These are phyloP conservation scores for Ambrosia hybrid DNA, from an alignment of 140 eudicot genomes.

Conservation along the genomic window DNA sequence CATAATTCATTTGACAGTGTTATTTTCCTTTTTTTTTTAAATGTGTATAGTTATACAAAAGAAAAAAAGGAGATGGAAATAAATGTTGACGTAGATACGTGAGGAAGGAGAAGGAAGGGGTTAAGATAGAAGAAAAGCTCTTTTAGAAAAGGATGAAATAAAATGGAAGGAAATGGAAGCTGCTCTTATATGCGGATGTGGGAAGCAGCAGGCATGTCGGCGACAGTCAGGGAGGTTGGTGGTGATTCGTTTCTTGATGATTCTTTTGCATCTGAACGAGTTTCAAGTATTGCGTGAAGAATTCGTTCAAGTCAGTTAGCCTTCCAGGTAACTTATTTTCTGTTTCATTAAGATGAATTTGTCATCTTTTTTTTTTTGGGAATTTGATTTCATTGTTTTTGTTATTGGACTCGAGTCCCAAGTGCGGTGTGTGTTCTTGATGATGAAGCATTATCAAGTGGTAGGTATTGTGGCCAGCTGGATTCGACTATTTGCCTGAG, in stretches of 20 bases:
- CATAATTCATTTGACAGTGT: not conserved
- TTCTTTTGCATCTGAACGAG: constrained; percentile 92
- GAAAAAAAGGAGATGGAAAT: constrained; percentile 96
- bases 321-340: constrained; percentile 49
- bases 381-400: constrained; percentile 10
- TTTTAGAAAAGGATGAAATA: constrained; percentile 92
- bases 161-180: constrained; percentile 99
- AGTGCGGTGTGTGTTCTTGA: constrained; percentile 96
- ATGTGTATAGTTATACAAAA: constrained; percentile 63
- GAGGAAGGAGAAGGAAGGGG: constrained; percentile 94
- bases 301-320: constrained; percentile 85
- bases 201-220: constrained; percentile 98
- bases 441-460: constrained; percentile 88
- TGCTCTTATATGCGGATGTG: constrained; percentile 72
- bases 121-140: constrained; percentile 95
- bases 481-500: constrained; percentile 74
- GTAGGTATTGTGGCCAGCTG: constrained; percentile 81
- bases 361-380: not conserved
- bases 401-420: constrained; percentile 63
- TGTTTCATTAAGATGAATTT: not conserved
- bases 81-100: constrained; percentile 89
- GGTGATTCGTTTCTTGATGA: constrained; percentile 98
- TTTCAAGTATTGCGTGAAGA: constrained; percentile 80
- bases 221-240: constrained; percentile 97
- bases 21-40: not conserved